A percentile compares a stretch with the other conserved stretches of the same genome.
phyloP scores from a whole-genome alignment of 805 yeast species.

The Barnettozyma vustinii region DNA sequence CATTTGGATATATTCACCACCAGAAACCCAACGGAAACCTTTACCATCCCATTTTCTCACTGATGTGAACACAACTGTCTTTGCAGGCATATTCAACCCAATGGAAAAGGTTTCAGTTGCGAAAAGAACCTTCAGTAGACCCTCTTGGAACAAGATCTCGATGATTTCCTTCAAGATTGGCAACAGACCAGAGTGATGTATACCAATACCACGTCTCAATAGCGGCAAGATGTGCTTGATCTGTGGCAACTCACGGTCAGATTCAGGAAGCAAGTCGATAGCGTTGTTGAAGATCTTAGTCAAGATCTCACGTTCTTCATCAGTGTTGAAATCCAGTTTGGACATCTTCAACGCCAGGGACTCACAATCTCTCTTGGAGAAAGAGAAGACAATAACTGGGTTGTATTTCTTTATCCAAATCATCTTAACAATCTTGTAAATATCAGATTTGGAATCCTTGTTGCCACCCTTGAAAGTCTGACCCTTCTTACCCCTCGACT shows the following conservation, averaged over 20 bases:
- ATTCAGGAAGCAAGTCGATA: constrained; percentile 77
- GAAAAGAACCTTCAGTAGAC: constrained; percentile 86
- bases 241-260: constrained; percentile 90
- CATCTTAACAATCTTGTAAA: constrained; percentile 95
- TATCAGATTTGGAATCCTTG: constrained; percentile 69
- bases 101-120: constrained; percentile 98
- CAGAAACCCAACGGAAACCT: constrained; percentile 98
- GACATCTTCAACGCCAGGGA: constrained; percentile 92
- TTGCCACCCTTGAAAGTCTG: constrained; percentile 85
- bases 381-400: constrained; percentile 98
- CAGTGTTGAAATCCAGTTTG: constrained; percentile 87
- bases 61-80: constrained; percentile 95
- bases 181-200: constrained; percentile 93
- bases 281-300: constrained; percentile 90
- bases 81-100: constrained; percentile 99
- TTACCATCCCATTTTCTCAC: constrained; percentile 98
- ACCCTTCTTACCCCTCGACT: constrained; percentile 65
- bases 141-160: constrained; percentile 95
- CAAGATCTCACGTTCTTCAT: constrained; percentile 88
- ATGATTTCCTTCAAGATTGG: constrained; percentile 93
- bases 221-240: constrained; percentile 87
- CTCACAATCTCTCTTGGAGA: constrained; percentile 96
- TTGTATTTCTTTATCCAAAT: constrained; percentile 94
- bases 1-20: constrained; percentile 99
- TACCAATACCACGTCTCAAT: constrained; percentile 92